Evolutionary conservation across 768 basidiomycete species (phyloP).

Genomic region (Calocera viscosa): DNA sequence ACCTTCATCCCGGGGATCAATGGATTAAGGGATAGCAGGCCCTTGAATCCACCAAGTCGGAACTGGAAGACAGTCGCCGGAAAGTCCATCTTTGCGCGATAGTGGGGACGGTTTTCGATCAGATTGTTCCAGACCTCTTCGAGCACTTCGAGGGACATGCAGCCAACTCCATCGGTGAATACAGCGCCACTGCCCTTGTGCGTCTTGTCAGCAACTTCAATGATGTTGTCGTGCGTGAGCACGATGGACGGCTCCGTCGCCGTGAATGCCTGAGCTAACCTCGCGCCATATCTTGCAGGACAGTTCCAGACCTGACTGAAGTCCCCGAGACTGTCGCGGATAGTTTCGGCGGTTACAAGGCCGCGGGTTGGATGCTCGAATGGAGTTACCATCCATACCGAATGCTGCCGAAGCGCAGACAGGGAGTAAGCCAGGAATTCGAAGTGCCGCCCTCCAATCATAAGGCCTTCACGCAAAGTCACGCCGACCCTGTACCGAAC

Average conservation of each 20-base stretch:
- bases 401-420: slow-evolving; percentile 62
- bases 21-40: slow-evolving; percentile 57
- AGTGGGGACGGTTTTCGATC: slow-evolving; percentile 3
- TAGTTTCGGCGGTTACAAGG: slow-evolving; percentile 34
- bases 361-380: slow-evolving; percentile 32
- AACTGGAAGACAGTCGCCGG: slow-evolving; percentile 47
- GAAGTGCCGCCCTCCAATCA: slow-evolving; percentile 42
- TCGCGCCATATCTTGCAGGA: slow-evolving; percentile 58
- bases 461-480: slow-evolving; percentile 12
- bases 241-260: slow-evolving; percentile 51
- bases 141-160: slow-evolving; percentile 50
- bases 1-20: slow-evolving; percentile 36
- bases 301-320: slow-evolving; percentile 37
- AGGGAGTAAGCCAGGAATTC: slow-evolving; percentile 60
- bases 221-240: slow-evolving; percentile 31
- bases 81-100: neutral
- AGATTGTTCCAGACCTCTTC: slow-evolving; percentile 44
- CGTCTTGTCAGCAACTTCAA: slow-evolving; percentile 40
- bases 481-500: slow-evolving; percentile 10
- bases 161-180: slow-evolving; percentile 73
- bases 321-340: slow-evolving; percentile 44
- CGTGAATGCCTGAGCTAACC: slow-evolving; percentile 63
- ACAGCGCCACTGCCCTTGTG: slow-evolving; percentile 26
- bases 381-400: slow-evolving; percentile 47
- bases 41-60: slow-evolving; percentile 73